Percentiles rank a stretch among this genome's conserved stretches.
These are phyloP conservation scores for Populus simonii DNA, from an alignment of 345 rosid species.

Conservation along the genomic window DNA sequence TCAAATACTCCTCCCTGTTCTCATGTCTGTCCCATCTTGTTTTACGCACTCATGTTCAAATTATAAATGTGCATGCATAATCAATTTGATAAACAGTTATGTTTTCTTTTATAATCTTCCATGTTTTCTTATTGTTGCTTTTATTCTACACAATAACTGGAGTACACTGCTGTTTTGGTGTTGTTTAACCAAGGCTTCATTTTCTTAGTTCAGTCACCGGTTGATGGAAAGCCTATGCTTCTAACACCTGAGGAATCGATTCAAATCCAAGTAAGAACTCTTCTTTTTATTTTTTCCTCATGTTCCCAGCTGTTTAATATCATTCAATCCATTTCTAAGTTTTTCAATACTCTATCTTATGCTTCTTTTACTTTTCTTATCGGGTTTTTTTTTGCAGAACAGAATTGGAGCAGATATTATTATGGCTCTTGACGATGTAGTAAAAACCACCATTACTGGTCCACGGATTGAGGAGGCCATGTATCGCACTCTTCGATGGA, in stretches of 20 bases:
- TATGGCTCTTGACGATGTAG: slow-evolving; percentile 91
- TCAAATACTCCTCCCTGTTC: background rate
- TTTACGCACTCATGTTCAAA: background rate
- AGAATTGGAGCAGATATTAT: slow-evolving; percentile 85
- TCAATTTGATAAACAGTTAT: too few species aligned
- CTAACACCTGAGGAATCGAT: slow-evolving; percentile 84
- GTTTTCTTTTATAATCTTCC: background rate
- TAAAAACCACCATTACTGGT: slow-evolving; percentile 73
- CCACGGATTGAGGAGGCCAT: slow-evolving; percentile 82
- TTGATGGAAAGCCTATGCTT: slow-evolving; percentile 81
- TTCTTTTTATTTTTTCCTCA: background rate
- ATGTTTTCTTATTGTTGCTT: slow-evolving; percentile 1
- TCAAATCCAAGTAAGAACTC: slow-evolving; percentile 61
- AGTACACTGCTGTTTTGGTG: slow-evolving; percentile 5
- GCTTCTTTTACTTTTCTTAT: background rate
- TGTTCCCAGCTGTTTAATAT: background rate
- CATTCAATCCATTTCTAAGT: background rate
- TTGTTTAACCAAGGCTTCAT: slow-evolving; percentile 21
- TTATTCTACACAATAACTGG: background rate
- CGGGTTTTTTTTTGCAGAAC: slow-evolving; percentile 41
- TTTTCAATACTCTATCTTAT: background rate
- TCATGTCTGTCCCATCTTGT: background rate
- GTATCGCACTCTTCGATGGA: slow-evolving; percentile 87
- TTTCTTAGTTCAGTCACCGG: slow-evolving; percentile 61
- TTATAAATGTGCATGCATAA: too few species aligned